Evolutionary conservation across 331 rosid genomes (phyloP).

Genomic region (Acacia pycnantha): DNA sequence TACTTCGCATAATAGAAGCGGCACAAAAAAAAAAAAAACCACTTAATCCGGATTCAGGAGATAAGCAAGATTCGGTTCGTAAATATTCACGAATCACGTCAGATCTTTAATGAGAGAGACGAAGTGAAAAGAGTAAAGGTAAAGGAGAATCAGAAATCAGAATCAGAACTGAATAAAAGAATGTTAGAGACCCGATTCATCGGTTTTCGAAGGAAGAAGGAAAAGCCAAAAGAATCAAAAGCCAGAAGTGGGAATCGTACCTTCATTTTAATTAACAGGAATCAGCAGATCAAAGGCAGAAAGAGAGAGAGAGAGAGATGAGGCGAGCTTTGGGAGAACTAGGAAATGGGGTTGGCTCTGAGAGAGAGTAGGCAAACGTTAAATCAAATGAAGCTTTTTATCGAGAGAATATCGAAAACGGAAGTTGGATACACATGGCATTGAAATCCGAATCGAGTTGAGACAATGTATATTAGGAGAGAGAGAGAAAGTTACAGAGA

Average conservation of each 20-base stretch:
- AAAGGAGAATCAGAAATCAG: constrained; percentile 24
- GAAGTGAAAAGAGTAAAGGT: constrained; percentile 27
- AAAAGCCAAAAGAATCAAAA: constrained; percentile 16
- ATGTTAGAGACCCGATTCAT: background rate
- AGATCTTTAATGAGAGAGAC: background rate
- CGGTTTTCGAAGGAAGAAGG: background rate
- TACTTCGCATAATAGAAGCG: background rate
- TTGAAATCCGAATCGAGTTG: constrained; percentile 53
- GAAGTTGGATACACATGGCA: constrained; percentile 25
- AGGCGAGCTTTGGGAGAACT: constrained; percentile 5
- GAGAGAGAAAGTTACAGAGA: constrained; percentile 26
- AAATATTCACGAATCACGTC: background rate
- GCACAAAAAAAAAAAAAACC: background rate
- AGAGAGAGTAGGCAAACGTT: constrained; percentile 19
- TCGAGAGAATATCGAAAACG: constrained; percentile 19
- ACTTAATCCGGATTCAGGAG: background rate
- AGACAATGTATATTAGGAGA: constrained; percentile 66
- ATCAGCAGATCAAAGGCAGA: constrained; percentile 33
- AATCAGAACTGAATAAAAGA: constrained; percentile 17
- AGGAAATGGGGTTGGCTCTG: background rate
- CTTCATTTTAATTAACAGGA: constrained; percentile 53
- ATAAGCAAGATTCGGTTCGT: constrained; percentile 17
- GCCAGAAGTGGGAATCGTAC: constrained; percentile 45
- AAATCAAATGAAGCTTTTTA: constrained; percentile 45
- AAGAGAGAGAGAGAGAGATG: background rate